Evolutionary conservation across 257 asterid species (phyloP), one percentile per base, ranked within the genome.

Genomic region (Nicotiana tabacum): DNA sequence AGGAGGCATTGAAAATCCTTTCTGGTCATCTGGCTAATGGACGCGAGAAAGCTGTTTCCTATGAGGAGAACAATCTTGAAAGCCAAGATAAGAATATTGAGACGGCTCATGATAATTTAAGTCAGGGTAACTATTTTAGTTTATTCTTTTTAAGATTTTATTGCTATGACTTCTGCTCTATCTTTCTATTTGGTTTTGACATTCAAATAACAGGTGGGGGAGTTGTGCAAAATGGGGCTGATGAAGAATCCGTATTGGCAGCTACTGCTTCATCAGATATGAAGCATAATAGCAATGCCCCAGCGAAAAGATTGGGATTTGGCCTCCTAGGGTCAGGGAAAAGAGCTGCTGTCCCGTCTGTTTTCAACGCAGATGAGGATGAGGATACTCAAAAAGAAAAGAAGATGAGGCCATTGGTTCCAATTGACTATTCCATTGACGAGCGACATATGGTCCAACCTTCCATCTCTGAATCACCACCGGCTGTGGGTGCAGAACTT

Each of bases 381-480:
- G 99, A 94, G 87, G 99, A 96, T 37, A 88, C 92, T 65, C 98
- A 84, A 85, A 96, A 94, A 92, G 98, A 93, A 43, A 96, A 96
- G 94, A 96, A 91, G 91, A 96, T 96, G 99, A 91, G 97, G 84
- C 98, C 98, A 83, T 90, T 96, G 82, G 98, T 96, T 84, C 99
- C 98, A 24, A 95, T 96, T 90, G 99, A 96, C 87, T 96, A 96
- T 88, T 86, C 99, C 85, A 89, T 92, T 39, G 99, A 96, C 80
- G 99, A 94, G 83, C 97, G 90, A 64, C 89, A 86, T 85, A 89
- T 88, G 65, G 85, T 89, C 72, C 90, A 89, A 74, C 82, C 94
- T 80, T 80, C 92, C 51, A 72, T 82, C 51, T 76, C 96, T 68
- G 98, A 91, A 72, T 85, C 85, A 70, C 95, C 94, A 35, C 77